These are phyloP conservation scores for Lagenaria siceraria DNA, from an alignment of 306 rosid species.

Conservation along the genomic window DNA sequence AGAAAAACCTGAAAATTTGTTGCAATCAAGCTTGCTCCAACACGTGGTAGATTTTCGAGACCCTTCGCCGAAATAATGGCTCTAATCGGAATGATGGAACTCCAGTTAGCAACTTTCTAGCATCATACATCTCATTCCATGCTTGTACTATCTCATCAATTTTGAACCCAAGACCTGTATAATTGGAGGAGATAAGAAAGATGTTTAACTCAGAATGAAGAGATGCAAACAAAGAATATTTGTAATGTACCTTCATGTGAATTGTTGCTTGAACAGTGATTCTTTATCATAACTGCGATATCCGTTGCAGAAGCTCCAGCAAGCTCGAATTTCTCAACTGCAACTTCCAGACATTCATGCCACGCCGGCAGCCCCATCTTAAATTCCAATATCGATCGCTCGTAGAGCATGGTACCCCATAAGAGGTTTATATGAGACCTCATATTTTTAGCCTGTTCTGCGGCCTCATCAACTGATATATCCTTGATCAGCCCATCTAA, in stretches of 20 bases:
- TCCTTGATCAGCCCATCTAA: conserved; percentile 31
- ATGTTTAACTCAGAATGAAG: neutral
- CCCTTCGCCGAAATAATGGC: conserved; percentile 64
- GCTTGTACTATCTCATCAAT: conserved; percentile 79
- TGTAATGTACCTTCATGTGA: conserved; percentile 39
- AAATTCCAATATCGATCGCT: conserved; percentile 71
- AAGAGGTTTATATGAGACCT: conserved; percentile 66
- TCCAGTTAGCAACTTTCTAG: conserved; percentile 55
- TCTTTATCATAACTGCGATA: conserved; percentile 67
- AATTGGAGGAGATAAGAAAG: neutral
- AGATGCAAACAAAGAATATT: neutral
- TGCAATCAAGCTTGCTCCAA: conserved; percentile 43
- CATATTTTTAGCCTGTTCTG: conserved; percentile 44
- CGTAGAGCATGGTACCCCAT: conserved; percentile 87
- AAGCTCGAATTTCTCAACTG: conserved; percentile 69
- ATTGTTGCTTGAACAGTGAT: conserved; percentile 59
- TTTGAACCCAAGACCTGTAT: conserved; percentile 60
- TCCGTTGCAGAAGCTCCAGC: conserved; percentile 85
- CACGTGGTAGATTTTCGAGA: conserved; percentile 52
- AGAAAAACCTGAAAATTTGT: neutral
- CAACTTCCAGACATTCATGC: conserved; percentile 60
- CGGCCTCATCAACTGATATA: conserved; percentile 39
- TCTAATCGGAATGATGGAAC: conserved; percentile 77
- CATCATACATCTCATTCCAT: conserved; percentile 85
- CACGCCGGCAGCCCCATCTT: conserved; percentile 58